Evolutionary conservation across 306 rosid species (phyloP).

Genomic region (Begonia peltatifolia): DNA sequence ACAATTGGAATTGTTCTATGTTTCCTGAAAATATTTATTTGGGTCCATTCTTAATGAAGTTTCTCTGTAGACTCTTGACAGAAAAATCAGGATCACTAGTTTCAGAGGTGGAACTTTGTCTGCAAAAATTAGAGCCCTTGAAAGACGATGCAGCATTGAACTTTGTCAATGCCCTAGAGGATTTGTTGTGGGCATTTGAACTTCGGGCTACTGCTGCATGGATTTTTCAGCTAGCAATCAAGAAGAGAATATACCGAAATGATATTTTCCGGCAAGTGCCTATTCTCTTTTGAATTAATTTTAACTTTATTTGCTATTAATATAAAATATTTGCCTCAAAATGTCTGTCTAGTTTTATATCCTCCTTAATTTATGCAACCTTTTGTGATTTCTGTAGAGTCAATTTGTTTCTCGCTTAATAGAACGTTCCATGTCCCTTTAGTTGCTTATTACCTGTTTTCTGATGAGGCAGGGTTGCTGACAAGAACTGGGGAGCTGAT

Average conservation of each 20-base stretch:
- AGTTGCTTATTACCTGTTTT: background rate
- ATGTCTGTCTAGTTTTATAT: too few relatives aligned
- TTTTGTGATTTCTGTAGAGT: too few relatives aligned
- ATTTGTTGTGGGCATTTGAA: conserved; percentile 95
- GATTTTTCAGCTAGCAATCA: conserved; percentile 83
- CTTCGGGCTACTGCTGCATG: conserved; percentile 88
- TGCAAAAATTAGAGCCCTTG: conserved; percentile 42
- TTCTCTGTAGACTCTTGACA: conserved; percentile 54
- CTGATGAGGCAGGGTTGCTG: conserved; percentile 54
- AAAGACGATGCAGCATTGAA: conserved; percentile 90
- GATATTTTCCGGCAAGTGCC: conserved; percentile 55
- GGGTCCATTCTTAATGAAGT: background rate
- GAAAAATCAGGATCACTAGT: conserved; percentile 60
- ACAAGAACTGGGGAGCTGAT: conserved; percentile 96
- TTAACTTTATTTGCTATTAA: too few relatives aligned
- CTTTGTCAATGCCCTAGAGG: conserved; percentile 77
- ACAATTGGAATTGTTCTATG: background rate
- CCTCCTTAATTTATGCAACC: too few relatives aligned
- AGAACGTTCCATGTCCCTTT: too few relatives aligned
- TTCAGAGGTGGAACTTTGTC: conserved; percentile 49
- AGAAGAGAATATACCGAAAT: conserved; percentile 54
- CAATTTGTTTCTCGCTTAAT: background rate
- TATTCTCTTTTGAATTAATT: background rate
- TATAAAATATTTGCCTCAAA: too few relatives aligned
- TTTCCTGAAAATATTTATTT: background rate